Base-by-base conservation (phyloP, 1,284 basidiomycete genomes). In the Gymnopus androsaceus region DNA sequence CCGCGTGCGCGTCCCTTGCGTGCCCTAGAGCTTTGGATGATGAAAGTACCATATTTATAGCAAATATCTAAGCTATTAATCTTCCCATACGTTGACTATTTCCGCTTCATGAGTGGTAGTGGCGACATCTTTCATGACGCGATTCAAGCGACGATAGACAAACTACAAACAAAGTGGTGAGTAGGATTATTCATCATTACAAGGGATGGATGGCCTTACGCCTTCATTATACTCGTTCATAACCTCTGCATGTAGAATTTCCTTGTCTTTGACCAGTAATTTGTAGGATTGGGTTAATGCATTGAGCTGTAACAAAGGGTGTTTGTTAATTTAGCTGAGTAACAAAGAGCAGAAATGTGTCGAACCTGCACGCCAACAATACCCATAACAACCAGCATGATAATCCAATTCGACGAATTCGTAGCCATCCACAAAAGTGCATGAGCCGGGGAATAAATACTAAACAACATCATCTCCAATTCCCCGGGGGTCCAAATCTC, bases 81-180 rank as follows among this genome's bases (percentile, higher is more conserved):
- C 70, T 54, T 80, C 76, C 79, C 79, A 83, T 15, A 79, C 63
- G 59, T 81, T 78, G 3, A 92, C 81, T 61, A 91, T 79, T 75
- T 93, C 91, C 1, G 87, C 82, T 63, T 93, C 77, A 68, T 92
- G 85, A 1, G 91, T 94, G 90, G 90, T 91, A n/a, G 90, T 87
- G 2, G 85, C 83, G 2, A 82, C 88, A 61, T 93, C 91, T 58
- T 78, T 83, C 21, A 87, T 82, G 27, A 92, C 76, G 5, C 87
- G 87, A 66, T 90, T 88, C 55, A 92, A 70, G 57, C 84, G 82
- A 12, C 91, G 92, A 64, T 89, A 84, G 8, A 94, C 92, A 67
- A 92, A 94, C 90, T 94, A 59, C 3, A 31, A 34, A 27, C 21
- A 25, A 27, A 14, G 36, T 57, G 21, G 60, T 45, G 46, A 30